These are phyloP conservation scores for Tardiomyces depauwii DNA, from an alignment of 1,139 yeast species.

Conservation along the genomic window DNA sequence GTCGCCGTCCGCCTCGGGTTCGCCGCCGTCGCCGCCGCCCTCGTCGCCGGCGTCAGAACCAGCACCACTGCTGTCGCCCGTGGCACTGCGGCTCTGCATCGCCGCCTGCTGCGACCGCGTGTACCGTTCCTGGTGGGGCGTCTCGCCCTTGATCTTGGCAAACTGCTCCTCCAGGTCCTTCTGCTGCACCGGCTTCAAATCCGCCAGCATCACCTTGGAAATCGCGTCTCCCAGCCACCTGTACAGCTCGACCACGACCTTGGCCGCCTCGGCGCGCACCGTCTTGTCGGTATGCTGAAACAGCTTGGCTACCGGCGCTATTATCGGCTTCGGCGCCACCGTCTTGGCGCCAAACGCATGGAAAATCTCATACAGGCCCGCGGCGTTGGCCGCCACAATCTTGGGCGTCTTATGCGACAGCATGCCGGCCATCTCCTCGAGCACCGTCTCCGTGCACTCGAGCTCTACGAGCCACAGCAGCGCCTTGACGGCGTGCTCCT, in stretches of 20 bases:
- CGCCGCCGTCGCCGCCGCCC: slow-evolving; percentile 18
- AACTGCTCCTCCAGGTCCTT: slow-evolving; percentile 69
- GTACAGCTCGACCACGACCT: slow-evolving; percentile 58
- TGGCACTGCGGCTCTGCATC: slow-evolving; percentile 15
- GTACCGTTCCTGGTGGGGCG: slow-evolving; percentile 45
- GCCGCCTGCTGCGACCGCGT: slow-evolving; percentile 41
- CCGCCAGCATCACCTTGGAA: slow-evolving; percentile 49
- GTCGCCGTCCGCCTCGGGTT: slow-evolving; percentile 16
- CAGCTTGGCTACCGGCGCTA: slow-evolving; percentile 52
- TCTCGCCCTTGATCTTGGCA: slow-evolving; percentile 36
- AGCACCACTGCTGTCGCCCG: slow-evolving; percentile 13
- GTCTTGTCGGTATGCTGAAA: slow-evolving; percentile 82
- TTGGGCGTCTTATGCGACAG: slow-evolving; percentile 63
- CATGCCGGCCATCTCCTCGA: slow-evolving; percentile 58
- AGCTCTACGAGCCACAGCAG: slow-evolving; percentile 54
- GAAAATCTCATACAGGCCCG: slow-evolving; percentile 46
- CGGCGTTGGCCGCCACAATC: slow-evolving; percentile 57
- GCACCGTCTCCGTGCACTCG: slow-evolving; percentile 51
- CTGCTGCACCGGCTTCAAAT: slow-evolving; percentile 84
- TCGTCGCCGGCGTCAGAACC: slow-evolving; percentile 20
- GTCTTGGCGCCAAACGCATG: slow-evolving; percentile 61
- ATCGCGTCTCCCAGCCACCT: slow-evolving; percentile 67
- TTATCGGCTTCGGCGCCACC: slow-evolving; percentile 47
- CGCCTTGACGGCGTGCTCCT: slow-evolving; percentile 51
- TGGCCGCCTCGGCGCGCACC: slow-evolving; percentile 72